Evolutionary conservation across 805 yeast genomes (phyloP), one percentile per base, ranked within the genome.

Genomic region (Nakazawaea molendinolei): DNA sequence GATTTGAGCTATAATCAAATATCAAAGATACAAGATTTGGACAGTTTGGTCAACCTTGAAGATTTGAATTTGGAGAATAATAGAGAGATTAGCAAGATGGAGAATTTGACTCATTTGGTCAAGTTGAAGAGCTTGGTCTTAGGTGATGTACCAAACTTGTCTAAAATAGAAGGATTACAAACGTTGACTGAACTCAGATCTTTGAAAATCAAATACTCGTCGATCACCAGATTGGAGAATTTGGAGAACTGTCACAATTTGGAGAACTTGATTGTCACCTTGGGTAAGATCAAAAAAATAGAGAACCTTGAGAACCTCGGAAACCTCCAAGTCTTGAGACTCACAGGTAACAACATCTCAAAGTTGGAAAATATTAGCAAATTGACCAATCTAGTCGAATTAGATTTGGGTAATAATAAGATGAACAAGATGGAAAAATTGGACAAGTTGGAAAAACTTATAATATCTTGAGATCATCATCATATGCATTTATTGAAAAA

Each of bases 51-150:
- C 0, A 56, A 72, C 18, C 61, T 87, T 41, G 83, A 74, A 45
- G 90, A 86, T 41, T 61, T 92, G 40, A 98, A 92, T 56, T 66
- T 89, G 22, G 92, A 92, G 54, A 98, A 92, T 58, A 92, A 92
- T 58, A 66, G 95, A 48, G 81, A 87, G 51, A 86, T 92, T 33
- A 76, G 89, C 6, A 76, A 78, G 31, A 79, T 36, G 13, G 39
- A 36, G 20, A 34, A 34, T 21, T 29, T 38, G 23, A 13, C 20
- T n/a, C 30, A 23, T 12, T 25, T 29, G 28, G 19, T 18, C 14
- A n/a, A 38, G 14, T 20, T 38, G 23, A 22, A 28, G 13, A 33
- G 22, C n/a, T 27, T 36, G 14, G 23, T 36, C 5, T 21, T 36
- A 14, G 39, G 39, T 8, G 39, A 36, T n/a, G 39, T 36, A 15